Percentiles rank a stretch among this genome's conserved stretches.
Conservation (phyloP, 805 yeast genomes). For the Yamadazyma olivae region DNA sequence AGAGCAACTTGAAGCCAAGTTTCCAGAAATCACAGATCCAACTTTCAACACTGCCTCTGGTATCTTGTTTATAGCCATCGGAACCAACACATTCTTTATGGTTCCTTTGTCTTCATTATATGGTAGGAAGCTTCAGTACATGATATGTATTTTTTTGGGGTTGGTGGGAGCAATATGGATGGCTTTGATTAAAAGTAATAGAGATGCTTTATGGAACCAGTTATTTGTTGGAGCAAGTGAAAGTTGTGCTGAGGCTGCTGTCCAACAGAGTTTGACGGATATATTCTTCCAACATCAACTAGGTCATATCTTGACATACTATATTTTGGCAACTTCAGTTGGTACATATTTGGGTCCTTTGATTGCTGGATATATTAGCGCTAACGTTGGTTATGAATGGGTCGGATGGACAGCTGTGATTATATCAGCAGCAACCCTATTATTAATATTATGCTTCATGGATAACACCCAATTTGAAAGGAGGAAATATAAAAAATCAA, state of each 20-base stretch:
- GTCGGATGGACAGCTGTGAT: conserved; percentile 46
- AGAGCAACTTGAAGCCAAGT: conserved; percentile 39
- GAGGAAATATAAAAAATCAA: conserved; percentile 14
- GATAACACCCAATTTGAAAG: conserved; percentile 54
- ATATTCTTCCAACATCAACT: conserved; percentile 42
- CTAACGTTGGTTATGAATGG: conserved; percentile 52
- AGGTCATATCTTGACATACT: conserved; percentile 49
- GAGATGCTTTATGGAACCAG: conserved; percentile 48
- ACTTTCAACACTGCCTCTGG: conserved; percentile 51
- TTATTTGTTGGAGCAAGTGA: conserved; percentile 39
- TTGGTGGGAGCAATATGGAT: conserved; percentile 44
- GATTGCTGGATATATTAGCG: conserved; percentile 55
- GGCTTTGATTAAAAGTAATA: conserved; percentile 29
- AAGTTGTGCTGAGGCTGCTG: conserved; percentile 44
- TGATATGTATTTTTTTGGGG: conserved; percentile 39
- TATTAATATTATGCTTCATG: conserved; percentile 43
- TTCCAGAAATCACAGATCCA: conserved; percentile 43
- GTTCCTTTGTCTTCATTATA: conserved; percentile 44
- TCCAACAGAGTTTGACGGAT: conserved; percentile 35
- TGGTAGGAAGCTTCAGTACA: conserved; percentile 43
- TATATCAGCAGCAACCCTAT: conserved; percentile 42
- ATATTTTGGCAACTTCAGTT: conserved; percentile 51
- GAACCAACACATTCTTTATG: conserved; percentile 40
- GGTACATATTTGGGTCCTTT: conserved; percentile 59
- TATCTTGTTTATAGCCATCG: conserved; percentile 43